These are phyloP conservation scores for Pisolithus tinctorius DNA, from an alignment of 768 basidiomycete species.

Conservation along the genomic window DNA sequence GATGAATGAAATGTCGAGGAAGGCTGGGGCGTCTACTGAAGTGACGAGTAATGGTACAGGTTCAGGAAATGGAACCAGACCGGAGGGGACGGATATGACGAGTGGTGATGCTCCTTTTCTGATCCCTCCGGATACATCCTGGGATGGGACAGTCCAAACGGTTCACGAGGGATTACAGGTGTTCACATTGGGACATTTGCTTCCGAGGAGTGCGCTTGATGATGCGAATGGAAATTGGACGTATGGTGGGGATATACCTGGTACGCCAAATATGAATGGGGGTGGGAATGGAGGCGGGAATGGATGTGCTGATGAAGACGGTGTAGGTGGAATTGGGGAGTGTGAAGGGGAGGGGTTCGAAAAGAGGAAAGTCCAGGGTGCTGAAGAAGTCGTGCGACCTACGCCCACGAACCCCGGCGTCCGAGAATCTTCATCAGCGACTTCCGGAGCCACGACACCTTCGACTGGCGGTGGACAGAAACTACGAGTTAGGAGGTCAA, in stretches of 20 bases:
- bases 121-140: conserved; percentile 17
- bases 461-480: conserved; percentile 29
- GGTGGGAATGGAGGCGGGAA: not conserved
- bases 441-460: conserved; percentile 9
- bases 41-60: too few species aligned
- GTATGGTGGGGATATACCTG: conserved; percentile 34
- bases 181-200: conserved; percentile 72
- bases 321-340: conserved; percentile 14
- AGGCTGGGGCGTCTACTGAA: conserved; percentile 36
- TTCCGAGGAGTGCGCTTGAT: conserved; percentile 48
- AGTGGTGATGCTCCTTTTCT: conserved; percentile 22
- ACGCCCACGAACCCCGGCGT: conserved; percentile 24
- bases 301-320: conserved; percentile 14
- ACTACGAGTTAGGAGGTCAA: conserved; percentile 64
- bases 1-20: conserved; percentile 72
- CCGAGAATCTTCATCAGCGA: conserved; percentile 10
- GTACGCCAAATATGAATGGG: not conserved
- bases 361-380: conserved; percentile 22
- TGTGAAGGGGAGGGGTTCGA: conserved; percentile 19
- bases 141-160: conserved; percentile 22
- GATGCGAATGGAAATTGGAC: conserved; percentile 57
- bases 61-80: not conserved
- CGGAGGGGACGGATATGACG: conserved; percentile 15
- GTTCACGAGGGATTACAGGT: conserved; percentile 67
- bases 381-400: conserved; percentile 37